A percentile compares a stretch with the other conserved stretches of the same genome.
phyloP scores from a whole-genome alignment of 2,329 filamentous ascomycete species.

The Colletotrichum lindemuthianum region DNA sequence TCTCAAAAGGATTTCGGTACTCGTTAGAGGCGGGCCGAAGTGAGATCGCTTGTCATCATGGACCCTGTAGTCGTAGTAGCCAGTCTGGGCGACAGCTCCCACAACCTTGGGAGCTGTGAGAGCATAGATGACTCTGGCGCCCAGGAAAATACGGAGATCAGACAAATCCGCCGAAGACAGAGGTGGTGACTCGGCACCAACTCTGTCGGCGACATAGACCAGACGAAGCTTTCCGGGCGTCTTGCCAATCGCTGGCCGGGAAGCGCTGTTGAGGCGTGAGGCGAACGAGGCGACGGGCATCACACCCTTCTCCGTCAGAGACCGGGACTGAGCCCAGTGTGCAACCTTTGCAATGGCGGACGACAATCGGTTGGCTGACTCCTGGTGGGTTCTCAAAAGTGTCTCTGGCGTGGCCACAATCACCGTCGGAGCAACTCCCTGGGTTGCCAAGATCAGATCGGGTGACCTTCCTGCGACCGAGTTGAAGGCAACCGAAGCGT shows the following conservation, averaged over 20 bases:
- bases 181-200: conserved; percentile 68
- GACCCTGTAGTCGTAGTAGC: conserved; percentile 85
- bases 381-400: conserved; percentile 73
- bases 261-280: conserved; percentile 52
- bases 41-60: conserved; percentile 62
- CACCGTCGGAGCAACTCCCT: conserved; percentile 82
- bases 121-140: conserved; percentile 85
- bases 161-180: conserved; percentile 78
- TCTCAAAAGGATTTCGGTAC: conserved; percentile 79
- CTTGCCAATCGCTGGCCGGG: conserved; percentile 68
- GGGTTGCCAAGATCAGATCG: conserved; percentile 77
- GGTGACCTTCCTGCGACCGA: conserved; percentile 81
- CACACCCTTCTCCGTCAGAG: conserved; percentile 74
- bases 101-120: conserved; percentile 85
- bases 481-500: conserved; percentile 87
- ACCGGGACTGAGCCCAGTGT: conserved; percentile 77
- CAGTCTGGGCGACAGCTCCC: conserved; percentile 87
- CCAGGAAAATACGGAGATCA: conserved; percentile 83
- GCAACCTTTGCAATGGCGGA: conserved; percentile 73
- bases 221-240: conserved; percentile 81
- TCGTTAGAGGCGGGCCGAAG: conserved; percentile 85
- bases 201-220: conserved; percentile 80
- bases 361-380: conserved; percentile 67
- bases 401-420: conserved; percentile 81
- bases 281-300: conserved; percentile 76